Conservation (phyloP, 2,329 filamentous ascomycete species). For the Lithohypha guttulata region DNA sequence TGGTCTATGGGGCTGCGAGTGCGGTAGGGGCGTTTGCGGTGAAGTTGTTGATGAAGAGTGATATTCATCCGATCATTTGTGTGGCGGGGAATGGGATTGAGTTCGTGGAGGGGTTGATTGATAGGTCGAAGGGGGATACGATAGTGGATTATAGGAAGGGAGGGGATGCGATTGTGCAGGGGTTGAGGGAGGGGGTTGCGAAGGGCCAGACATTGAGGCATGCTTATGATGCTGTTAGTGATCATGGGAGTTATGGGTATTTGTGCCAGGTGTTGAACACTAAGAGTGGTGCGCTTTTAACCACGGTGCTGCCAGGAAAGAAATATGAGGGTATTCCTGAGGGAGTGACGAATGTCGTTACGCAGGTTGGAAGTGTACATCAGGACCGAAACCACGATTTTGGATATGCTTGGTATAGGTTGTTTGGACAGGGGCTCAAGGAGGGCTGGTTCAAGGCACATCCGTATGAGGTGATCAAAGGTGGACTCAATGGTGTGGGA, state of each 20-base stretch:
- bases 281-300: conserved; percentile 17
- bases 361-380: conserved; percentile 17
- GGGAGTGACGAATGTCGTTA: conserved; percentile 13
- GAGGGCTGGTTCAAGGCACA: conserved; percentile 42
- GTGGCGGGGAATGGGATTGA: conserved; percentile 43
- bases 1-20: conserved; percentile 46
- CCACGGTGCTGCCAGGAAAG: conserved; percentile 14
- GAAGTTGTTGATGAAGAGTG: conserved; percentile 43
- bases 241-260: conserved; percentile 40
- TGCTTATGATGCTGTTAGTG: conserved; percentile 49
- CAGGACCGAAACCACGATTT: conserved; percentile 32
- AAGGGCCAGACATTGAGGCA: conserved; percentile 35
- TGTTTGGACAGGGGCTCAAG: conserved; percentile 36
- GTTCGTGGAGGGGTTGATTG: conserved; percentile 44
- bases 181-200: conserved; percentile 35
- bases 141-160: conserved; percentile 52
- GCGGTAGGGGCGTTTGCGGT: conserved; percentile 50
- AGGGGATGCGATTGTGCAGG: conserved; percentile 39
- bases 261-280: conserved; percentile 35
- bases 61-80: conserved; percentile 52
- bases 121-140: conserved; percentile 43
- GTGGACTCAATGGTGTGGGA: conserved; percentile 46
- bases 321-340: conserved; percentile 14
- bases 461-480: conserved; percentile 40
- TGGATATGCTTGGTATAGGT: conserved; percentile 35